Base-by-base conservation (phyloP, 2,329 filamentous ascomycete species). In the Exophiala sideris region DNA sequence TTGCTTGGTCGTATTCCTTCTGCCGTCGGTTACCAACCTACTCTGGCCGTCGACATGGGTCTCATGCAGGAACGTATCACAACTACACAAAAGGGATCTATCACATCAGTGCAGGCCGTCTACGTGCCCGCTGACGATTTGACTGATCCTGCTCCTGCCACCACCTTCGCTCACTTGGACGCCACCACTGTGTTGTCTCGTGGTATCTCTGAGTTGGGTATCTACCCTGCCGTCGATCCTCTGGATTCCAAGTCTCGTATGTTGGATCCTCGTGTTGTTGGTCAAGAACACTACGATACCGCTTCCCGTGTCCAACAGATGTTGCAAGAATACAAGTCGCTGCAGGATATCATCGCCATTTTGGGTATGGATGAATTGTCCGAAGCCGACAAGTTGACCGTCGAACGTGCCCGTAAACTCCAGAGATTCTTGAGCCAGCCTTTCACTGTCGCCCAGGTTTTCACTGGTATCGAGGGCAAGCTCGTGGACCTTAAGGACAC, bases 311-410 rank as follows among this genome's bases (percentile, higher is more conserved):
- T 99, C 72, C 94, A 99, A 84, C 91, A 96, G 82, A 97, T 96
- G 79, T 87, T 99, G 75, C 94, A 99, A 82, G 94, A 97, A 84
- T 99, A 99, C 89, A 97, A 97, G 89, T 97, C 92, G 64, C 90
- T 99, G 67, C 94, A 99, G 83, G 94, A 99, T 83, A 99, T 99
- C 86, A 96, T 96, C 83, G 94, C 94, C 79, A 99, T 99, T 91
- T 80, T 97, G 75, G 92, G 92, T 87, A 97, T 99, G 94, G 94
- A 99, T 79, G 94, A 99, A 77, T 81, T 99, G 79, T 97, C 94
- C 64, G 94, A 97, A 84, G 88, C 89, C 70, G 94, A 99, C 79
- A 96, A 99, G 88, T 86, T 99, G 71, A 97, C 94, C 69, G 94
- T 99, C 84, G 94, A 99, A 88, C 94, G 94, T 86, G 94, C 94